Evolutionary conservation across 306 rosid species (phyloP), one percentile per base, ranked within the genome.

Genomic region (Echinosophora koreensis): DNA sequence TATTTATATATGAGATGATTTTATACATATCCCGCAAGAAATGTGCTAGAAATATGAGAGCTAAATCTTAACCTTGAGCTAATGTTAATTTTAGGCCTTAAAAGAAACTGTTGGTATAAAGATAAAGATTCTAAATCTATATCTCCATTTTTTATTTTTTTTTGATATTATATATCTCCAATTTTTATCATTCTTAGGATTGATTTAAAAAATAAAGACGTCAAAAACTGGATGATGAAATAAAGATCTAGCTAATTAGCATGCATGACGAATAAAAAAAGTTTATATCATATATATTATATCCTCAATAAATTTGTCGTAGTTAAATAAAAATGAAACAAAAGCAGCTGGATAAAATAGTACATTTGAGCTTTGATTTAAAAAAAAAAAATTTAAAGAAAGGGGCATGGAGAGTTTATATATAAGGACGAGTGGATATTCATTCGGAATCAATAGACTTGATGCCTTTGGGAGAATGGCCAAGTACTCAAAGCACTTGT

Each of bases 381-480:
- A 77, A 77, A 39, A 73, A 5, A 1, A 22, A 0, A 22, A 22
- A 22, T 22, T 22, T 22, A 22, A 44, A 39, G 34, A 39, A 37
- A 4, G 18, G 22, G 32, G 0, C 0, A n/a, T 1, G 14, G 35
- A 9, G 39, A 12, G 22, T 54, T 12, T 6, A 83, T 77, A 86
- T 6, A 83, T 77, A 86, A 72, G 73, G 44, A 18, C 2, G 32
- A 14, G 2, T 5, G 49, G 76, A 77, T 68, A 72, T 49, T 78
- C 73, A 66, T 39, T 47, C 57, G 79, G 84, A 77, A 51, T 67
- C 83, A 82, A 58, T 14, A 67, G 59, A 27, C 46, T 51, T 12
- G 8, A 56, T 4, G 46, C 34, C 28, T 56, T 28, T 17, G 6
- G 6, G 56, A 50, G 39, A 50, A 85, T 86, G 89, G 80, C 38